Base-by-base conservation (phyloP, 2,329 filamentous ascomycete genomes). In the Trichoderma koningii region DNA sequence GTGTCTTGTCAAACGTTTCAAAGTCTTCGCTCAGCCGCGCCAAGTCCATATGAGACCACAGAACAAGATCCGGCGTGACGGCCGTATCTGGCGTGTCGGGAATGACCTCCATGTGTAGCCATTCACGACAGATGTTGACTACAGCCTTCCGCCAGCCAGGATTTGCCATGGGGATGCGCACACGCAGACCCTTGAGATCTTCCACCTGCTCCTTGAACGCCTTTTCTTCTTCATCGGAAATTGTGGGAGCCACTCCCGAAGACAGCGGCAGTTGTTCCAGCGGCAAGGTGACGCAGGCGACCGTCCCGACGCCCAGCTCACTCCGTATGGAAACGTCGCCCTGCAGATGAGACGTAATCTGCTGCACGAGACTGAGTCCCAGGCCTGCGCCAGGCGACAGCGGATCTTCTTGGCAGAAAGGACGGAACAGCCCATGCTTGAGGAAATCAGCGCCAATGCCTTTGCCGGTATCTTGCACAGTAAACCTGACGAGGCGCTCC, bases 371-470 rank as follows among this genome's bases (percentile, higher is more conserved):
- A 47, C 85, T 87, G 34, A 91, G 74, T 0, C 89, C 89, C 0
- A 91, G 77, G 0, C 89, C 88, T 0, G 85, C 85, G 0, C 89
- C 88, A 0, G 84, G 81, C 0, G 83, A 79, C 1, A 91, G 73
- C 0, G 78, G 75, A 55, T 89, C 82, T 69, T 91, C 89, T 67
- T 91, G 89, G 0, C 80, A 75, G 66, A 90, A 90, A 0, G 87
- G 85, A 0, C 82, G 85, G 70, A 87, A 91, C 0, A 90, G 74
- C 15, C 82, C 81, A 9, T 84, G 82, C 21, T 82, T 79, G 12
- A 90, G 75, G 68, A 86, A 91, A 10, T 89, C 84, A 6, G 84
- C 78, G 0, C 82, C 82, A 41, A 91, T 91, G 1, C 89, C 89
- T 51, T 81, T 82, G 1, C 89, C 89, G 0, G 88, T 88, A 69